These are phyloP conservation scores for Byssothecium circinans DNA, from an alignment of 2,329 filamentous ascomycete species.

Conservation along the genomic window DNA sequence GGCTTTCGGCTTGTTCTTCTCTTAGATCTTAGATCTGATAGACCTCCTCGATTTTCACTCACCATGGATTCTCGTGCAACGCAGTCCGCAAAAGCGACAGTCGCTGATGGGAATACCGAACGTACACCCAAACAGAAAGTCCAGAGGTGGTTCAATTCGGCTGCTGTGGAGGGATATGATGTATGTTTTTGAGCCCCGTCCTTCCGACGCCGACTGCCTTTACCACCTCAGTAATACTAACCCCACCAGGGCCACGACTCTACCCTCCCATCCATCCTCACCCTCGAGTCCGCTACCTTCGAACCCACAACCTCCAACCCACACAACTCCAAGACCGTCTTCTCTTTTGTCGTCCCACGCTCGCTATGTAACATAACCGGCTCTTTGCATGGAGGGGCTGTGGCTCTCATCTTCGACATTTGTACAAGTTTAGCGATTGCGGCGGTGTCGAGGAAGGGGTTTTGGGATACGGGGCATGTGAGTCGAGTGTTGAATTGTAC, in stretches of 20 bases:
- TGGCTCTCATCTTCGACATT: constrained; percentile 59
- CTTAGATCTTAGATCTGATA: not conserved
- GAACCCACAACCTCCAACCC: constrained; percentile 30
- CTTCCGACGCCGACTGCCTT: not conserved
- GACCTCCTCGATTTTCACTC: not conserved
- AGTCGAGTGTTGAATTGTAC: constrained; percentile 47
- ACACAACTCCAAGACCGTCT: constrained; percentile 44
- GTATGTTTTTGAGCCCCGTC: constrained; percentile 12
- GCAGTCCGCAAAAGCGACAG: not conserved
- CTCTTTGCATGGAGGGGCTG: constrained; percentile 58
- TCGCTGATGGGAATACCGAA: not conserved
- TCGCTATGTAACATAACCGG: constrained; percentile 52
- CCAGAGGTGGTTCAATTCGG: constrained; percentile 25
- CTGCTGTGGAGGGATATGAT: constrained; percentile 24
- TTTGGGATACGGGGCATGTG: constrained; percentile 44
- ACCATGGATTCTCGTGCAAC: constrained; percentile 6
- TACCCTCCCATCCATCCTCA: constrained; percentile 32
- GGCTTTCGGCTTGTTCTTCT: not conserved
- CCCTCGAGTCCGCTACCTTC: constrained; percentile 37
- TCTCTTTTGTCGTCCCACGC: constrained; percentile 48
- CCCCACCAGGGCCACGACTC: constrained; percentile 20
- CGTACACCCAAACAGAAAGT: constrained; percentile 26
- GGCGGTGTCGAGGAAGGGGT: constrained; percentile 33
- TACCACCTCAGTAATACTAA: not conserved
- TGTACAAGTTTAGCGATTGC: constrained; percentile 48